Percentiles rank a stretch among this genome's conserved stretches.
These are phyloP conservation scores for Oryza glaberrima DNA, from an alignment of 176 grass and related monocot genomes.

Conservation along the genomic window DNA sequence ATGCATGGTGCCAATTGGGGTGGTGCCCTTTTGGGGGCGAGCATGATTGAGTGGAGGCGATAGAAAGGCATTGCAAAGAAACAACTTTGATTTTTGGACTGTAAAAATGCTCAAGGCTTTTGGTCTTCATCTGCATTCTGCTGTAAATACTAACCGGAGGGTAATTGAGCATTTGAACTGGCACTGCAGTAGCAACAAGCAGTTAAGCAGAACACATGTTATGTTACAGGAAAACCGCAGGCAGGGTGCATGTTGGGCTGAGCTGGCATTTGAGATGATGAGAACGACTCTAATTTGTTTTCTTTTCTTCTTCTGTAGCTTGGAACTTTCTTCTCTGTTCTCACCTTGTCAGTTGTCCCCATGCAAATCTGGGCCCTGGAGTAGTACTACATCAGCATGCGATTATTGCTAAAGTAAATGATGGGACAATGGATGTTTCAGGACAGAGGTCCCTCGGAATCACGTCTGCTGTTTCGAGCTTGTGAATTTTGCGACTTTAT, in stretches of 20 bases:
- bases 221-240: constrained; percentile 1
- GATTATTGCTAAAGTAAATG: constrained; percentile 8
- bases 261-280: constrained; percentile 19
- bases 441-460: neutral
- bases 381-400: neutral
- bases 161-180: neutral
- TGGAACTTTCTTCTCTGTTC: constrained; percentile 22
- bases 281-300: neutral
- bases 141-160: neutral
- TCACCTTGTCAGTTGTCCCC: neutral
- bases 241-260: neutral
- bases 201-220: neutral
- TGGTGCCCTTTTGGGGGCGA: neutral
- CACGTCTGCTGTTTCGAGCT: neutral
- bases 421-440: neutral
- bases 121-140: neutral
- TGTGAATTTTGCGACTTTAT: neutral
- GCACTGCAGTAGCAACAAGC: neutral
- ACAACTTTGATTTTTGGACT: neutral
- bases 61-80: neutral
- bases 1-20: neutral
- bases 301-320: neutral
- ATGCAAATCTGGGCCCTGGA: neutral
- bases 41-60: constrained; percentile 32
- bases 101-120: neutral